phyloP scores from a whole-genome alignment of 306 rosid genomes.

The Oxytropis ochrocephala region DNA sequence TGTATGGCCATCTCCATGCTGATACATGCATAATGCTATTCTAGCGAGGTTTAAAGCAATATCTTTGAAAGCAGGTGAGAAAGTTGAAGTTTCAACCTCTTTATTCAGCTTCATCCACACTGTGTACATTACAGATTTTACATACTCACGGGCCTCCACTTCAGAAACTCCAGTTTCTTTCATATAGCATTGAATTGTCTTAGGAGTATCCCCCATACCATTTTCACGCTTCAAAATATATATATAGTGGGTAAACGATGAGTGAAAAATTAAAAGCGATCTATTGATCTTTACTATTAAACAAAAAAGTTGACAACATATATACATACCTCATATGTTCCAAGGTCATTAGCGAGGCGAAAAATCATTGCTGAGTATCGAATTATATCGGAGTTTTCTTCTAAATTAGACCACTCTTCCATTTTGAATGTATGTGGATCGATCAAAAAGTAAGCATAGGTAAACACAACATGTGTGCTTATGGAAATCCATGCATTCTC shows the following conservation, averaged over 20 bases:
- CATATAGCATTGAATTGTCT: slow-evolving; percentile 19
- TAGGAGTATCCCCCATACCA: slow-evolving; percentile 12
- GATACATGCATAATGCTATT: slow-evolving; percentile 3
- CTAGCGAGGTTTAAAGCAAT: neutral
- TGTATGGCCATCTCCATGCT: slow-evolving; percentile 12
- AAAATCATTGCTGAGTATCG: neutral
- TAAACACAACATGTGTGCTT: neutral
- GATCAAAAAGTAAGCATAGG: neutral
- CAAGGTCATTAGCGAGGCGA: neutral
- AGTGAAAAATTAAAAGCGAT: neutral
- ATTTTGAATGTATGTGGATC: neutral
- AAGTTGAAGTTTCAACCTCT: neutral
- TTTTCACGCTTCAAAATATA: neutral
- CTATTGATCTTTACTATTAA: neutral
- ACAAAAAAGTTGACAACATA: neutral
- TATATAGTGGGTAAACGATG: too few relatives aligned
- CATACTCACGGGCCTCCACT: neutral
- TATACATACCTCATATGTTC: neutral
- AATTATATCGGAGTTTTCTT: neutral
- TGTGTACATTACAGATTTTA: neutral
- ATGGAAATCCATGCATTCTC: neutral
- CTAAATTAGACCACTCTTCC: neutral
- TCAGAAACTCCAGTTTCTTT: neutral
- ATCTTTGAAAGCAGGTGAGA: neutral
- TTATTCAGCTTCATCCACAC: neutral